These are phyloP conservation scores for Dryadomyces quercivorus DNA, from an alignment of 2,329 filamentous ascomycete genomes.

Conservation along the genomic window DNA sequence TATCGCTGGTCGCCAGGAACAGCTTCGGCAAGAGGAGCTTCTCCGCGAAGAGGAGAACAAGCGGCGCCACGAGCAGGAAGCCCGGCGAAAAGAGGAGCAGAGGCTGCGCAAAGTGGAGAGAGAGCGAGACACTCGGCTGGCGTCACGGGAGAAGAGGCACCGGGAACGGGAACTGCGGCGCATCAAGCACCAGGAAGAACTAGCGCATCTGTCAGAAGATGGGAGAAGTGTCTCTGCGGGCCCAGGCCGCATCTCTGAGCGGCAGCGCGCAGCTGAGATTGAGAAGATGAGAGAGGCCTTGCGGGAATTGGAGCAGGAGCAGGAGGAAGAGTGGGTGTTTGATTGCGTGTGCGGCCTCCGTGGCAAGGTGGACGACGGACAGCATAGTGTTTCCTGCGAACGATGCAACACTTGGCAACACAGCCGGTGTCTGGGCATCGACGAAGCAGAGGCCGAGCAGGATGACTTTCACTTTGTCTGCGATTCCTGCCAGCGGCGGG, in stretches of 20 bases:
- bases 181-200: constrained; percentile 71
- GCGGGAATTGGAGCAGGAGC: constrained; percentile 48
- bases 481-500: constrained; percentile 58
- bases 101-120: constrained; percentile 47
- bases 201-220: constrained; percentile 67
- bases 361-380: constrained; percentile 87
- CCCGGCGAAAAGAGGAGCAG: constrained; percentile 55
- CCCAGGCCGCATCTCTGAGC: constrained; percentile 56
- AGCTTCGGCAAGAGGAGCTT: constrained; percentile 41
- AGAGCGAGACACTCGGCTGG: constrained; percentile 66
- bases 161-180: constrained; percentile 78
- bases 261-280: constrained; percentile 70
- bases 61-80: constrained; percentile 45
- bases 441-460: constrained; percentile 65
- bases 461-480: constrained; percentile 86
- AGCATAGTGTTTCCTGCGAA: constrained; percentile 89
- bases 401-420: constrained; percentile 95
- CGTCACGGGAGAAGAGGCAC: constrained; percentile 74
- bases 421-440: constrained; percentile 78
- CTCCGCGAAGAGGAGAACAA: constrained; percentile 36
- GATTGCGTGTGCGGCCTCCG: constrained; percentile 87
- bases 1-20: constrained; percentile 69
- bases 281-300: constrained; percentile 68
- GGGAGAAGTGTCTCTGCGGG: constrained; percentile 42
- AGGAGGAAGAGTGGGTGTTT: constrained; percentile 83